Evolutionary conservation across 1,284 basidiomycete species (phyloP).

Genomic region (Volvariella surrecta): DNA sequence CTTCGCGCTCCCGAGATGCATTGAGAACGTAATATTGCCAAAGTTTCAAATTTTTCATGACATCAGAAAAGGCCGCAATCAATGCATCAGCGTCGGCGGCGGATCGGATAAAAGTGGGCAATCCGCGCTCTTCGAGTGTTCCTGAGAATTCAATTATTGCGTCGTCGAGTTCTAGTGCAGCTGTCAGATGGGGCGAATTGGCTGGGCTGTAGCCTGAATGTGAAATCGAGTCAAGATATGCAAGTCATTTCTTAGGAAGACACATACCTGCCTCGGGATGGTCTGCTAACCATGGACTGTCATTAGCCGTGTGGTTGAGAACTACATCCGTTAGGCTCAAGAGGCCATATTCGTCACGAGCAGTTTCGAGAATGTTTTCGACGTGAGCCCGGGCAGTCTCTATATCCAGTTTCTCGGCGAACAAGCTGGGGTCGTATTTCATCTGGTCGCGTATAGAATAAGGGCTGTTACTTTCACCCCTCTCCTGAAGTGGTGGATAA

Average conservation of each 20-base stretch:
- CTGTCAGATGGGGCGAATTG: constrained; percentile 84
- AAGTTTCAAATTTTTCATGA: constrained; percentile 59
- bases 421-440: constrained; percentile 70
- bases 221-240: constrained; percentile 6
- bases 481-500: constrained; percentile 87
- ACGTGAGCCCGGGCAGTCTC: constrained; percentile 51
- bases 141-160: constrained; percentile 77
- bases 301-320: constrained; percentile 91
- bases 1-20: constrained; percentile 46
- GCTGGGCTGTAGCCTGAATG: constrained; percentile 73
- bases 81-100: constrained; percentile 63
- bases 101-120: constrained; percentile 64
- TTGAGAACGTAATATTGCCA: constrained; percentile 95
- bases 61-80: constrained; percentile 51
- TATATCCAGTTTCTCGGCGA: constrained; percentile 35
- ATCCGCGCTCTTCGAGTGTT: constrained; percentile 52
- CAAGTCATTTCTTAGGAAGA: neutral
- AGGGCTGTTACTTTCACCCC: constrained; percentile 82
- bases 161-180: constrained; percentile 83
- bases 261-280: constrained; percentile 87
- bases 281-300: constrained; percentile 83
- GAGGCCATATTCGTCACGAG: constrained; percentile 80
- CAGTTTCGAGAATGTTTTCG: constrained; percentile 55
- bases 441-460: constrained; percentile 89
- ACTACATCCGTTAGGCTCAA: constrained; percentile 90